phyloP scores from a whole-genome alignment of 2,329 filamentous ascomycete genomes.

The Elsinoe ampelina region DNA sequence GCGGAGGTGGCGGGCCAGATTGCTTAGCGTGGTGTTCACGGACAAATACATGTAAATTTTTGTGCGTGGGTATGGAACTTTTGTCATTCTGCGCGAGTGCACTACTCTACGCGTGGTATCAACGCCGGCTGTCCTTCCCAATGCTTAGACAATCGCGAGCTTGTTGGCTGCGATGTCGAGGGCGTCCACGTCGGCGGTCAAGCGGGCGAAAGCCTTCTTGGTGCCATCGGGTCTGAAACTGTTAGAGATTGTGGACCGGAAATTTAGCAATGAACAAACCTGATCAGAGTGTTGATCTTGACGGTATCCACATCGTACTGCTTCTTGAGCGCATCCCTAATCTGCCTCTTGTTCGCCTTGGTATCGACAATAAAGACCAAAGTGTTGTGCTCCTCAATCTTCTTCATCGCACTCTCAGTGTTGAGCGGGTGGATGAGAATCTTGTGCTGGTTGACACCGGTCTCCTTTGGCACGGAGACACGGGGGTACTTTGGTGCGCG shows the following conservation, averaged over 20 bases:
- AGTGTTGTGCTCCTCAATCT: constrained; percentile 99
- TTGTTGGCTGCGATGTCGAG: constrained; percentile 99
- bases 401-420: constrained; percentile 99
- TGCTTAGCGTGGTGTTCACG: constrained; percentile 42
- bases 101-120: constrained; percentile 10
- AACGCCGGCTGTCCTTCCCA: neutral
- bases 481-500: constrained; percentile 92
- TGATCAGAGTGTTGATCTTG: constrained; percentile 99
- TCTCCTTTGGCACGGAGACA: constrained; percentile 82
- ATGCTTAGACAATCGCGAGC: constrained; percentile 79
- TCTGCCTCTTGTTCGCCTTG: constrained; percentile 99
- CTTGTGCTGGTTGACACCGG: constrained; percentile 95
- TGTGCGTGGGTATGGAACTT: constrained; percentile 7
- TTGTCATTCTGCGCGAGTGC: constrained; percentile 9
- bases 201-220: constrained; percentile 97
- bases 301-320: constrained; percentile 96
- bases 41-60: neutral
- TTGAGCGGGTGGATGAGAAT: constrained; percentile 96
- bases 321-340: constrained; percentile 97
- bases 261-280: constrained; percentile 45
- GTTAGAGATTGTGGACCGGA: neutral
- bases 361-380: constrained; percentile 44
- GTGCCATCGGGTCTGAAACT: constrained; percentile 70
- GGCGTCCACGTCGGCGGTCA: constrained; percentile 94
- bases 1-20: constrained; percentile 58